Base-by-base conservation (phyloP, 768 basidiomycete genomes). In the Tulasnella sp. region DNA sequence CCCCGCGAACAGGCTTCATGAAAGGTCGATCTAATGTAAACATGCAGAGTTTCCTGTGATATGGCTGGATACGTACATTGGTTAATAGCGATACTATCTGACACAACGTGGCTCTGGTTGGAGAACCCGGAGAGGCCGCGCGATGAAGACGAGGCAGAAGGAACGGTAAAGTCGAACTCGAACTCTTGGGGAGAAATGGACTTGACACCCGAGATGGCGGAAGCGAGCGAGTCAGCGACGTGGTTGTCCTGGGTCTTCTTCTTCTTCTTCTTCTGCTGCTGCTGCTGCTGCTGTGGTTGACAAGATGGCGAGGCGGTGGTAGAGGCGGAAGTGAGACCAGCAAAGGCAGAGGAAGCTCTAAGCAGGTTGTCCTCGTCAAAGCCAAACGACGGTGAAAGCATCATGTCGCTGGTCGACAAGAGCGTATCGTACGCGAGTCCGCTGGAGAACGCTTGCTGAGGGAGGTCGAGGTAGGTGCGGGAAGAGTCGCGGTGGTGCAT, bases 131-230 rank as follows among this genome's bases (percentile, higher is more conserved):
- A 38, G 29, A 29, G 25, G 72, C 25, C 29, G 29, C 22, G 31
- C 25, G 71, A 74, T 2, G 72, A 74, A 25, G 72, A 74, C 45
- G 54, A 64, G 37, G 74, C 3, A 6, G 71, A 74, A 17, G 75
- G 75, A 29, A 72, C 40, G 31, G 75, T 39, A 31, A 76, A 76
- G 37, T 76, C 75, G 75, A 76, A 76, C 37, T 76, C 75, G 45
- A 76, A 76, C 68, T 70, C 67, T 29, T 52, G 34, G n/a, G 74
- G 37, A 19, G 36, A 37, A 36, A 49, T 75, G 74, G 64, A 39
- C 67, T 67, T 69, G 74, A 75, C 67, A n/a, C 64, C 38, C 34
- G 74, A 75, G 74, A 75, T 75, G 37, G 58, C 74, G 12, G 29
- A 37, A 12, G 67, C 36, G 72, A 73, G 74, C 0, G 74, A 54